A percentile compares a stretch with the other conserved stretches of the same genome.
Conservation (phyloP, 306 rosid genomes). For the Castanospermum australe region DNA sequence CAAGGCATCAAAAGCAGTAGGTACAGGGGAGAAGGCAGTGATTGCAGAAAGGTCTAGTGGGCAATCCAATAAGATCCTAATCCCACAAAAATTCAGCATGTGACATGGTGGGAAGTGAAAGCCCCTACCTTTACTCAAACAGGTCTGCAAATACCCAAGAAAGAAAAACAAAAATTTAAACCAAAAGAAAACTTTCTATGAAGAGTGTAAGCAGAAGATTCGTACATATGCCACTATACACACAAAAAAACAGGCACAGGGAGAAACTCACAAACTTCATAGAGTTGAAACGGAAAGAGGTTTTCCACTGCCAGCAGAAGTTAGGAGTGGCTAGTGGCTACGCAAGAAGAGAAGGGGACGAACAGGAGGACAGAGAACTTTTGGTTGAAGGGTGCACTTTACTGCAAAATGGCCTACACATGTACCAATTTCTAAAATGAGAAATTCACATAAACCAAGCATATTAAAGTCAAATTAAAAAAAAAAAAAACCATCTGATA, state of each 20-base stretch:
- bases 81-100: constrained; percentile 67
- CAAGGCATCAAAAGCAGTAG: constrained; percentile 34
- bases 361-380: not conserved
- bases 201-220: not conserved
- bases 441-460: not conserved
- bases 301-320: not conserved
- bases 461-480: not conserved
- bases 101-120: constrained; percentile 84
- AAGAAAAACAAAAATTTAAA: not conserved
- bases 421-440: not conserved
- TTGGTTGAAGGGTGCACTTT: not conserved
- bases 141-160: constrained; percentile 38
- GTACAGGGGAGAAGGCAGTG: constrained; percentile 70
- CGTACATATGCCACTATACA: not conserved
- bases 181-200: not conserved
- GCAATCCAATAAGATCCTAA: constrained; percentile 76
- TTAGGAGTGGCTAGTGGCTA: not conserved
- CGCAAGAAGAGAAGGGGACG: not conserved
- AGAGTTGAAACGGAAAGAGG: not conserved
- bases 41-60: constrained; percentile 84
- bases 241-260: not conserved
- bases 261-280: constrained; percentile 49
- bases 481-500: not conserved
- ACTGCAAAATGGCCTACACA: not conserved
- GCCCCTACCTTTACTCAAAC: constrained; percentile 80